Conservation (phyloP, 345 rosid genomes). For the Linum trigynum region DNA sequence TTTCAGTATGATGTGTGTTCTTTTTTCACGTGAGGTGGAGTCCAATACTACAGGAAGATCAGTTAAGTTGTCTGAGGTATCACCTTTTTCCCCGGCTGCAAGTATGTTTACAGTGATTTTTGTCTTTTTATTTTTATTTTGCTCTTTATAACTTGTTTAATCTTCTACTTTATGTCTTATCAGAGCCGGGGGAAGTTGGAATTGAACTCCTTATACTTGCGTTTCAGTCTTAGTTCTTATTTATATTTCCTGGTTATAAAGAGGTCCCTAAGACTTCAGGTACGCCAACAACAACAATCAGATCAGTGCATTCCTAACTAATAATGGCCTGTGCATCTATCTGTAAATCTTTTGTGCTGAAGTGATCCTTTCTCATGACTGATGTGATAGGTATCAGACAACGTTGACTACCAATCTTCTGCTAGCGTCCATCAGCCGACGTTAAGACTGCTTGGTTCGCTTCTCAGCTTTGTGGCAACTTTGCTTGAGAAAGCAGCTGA, state of each 20-base stretch:
- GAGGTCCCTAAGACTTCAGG: constrained; percentile 74
- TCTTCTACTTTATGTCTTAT: constrained; percentile 10
- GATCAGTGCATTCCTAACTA: too few relatives aligned
- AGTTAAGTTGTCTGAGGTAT: constrained; percentile 39
- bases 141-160: not conserved
- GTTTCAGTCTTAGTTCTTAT: constrained; percentile 73
- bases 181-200: constrained; percentile 56
- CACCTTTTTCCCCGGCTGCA: constrained; percentile 4
- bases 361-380: not conserved
- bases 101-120: not conserved
- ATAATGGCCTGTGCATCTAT: not conserved
- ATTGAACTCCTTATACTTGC: constrained; percentile 45
- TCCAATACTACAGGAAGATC: constrained; percentile 22
- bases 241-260: constrained; percentile 72
- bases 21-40: constrained; percentile 47
- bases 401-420: constrained; percentile 31
- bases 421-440: constrained; percentile 63
- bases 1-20: constrained; percentile 57
- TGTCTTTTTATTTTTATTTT: not conserved
- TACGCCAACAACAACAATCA: constrained; percentile 10
- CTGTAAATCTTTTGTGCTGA: not conserved
- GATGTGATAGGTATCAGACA: constrained; percentile 44
- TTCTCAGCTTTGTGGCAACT: constrained; percentile 51
- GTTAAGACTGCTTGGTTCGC: constrained; percentile 45
- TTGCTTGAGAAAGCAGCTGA: constrained; percentile 81